phyloP scores from a whole-genome alignment of 345 rosid genomes.

The Pseudoturritis turrita region DNA sequence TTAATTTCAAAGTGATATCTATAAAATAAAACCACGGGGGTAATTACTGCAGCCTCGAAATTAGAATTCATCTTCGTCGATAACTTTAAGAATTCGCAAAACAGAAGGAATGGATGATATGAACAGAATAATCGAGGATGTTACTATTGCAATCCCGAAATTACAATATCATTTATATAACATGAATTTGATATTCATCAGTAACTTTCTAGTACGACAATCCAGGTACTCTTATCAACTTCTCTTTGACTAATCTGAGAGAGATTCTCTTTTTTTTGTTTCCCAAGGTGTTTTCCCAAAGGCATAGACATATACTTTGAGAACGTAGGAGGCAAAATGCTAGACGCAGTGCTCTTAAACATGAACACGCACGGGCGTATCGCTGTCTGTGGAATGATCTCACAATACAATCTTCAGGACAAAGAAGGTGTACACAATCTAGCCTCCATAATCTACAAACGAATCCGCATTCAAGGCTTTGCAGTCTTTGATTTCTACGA shows the following conservation, averaged over 20 bases:
- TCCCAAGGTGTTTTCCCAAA: conserved; percentile 26
- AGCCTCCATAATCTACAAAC: conserved; percentile 19
- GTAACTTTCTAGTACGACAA: no score
- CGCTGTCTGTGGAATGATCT: conserved; percentile 53
- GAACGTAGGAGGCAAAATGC: conserved; percentile 49
- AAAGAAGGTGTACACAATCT: conserved; percentile 38
- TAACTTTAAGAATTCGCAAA: not conserved
- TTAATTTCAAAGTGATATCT: not conserved
- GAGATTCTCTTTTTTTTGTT: not conserved
- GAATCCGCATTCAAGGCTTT: conserved; percentile 39
- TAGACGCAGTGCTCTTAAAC: conserved; percentile 52
- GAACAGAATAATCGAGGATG: no score
- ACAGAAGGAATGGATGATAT: no score
- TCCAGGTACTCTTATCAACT: not conserved
- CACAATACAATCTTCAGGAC: conserved; percentile 43
- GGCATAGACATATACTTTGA: conserved; percentile 61
- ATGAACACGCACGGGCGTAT: conserved; percentile 42
- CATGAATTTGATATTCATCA: no score
- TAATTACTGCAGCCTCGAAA: no score
- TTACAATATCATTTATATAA: no score
- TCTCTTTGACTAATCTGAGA: not conserved
- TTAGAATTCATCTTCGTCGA: not conserved
- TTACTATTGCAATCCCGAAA: no score
- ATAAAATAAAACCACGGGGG: no score
- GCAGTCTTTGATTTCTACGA: conserved; percentile 40